A percentile compares a stretch with the other conserved stretches of the same genome.
phyloP scores from a whole-genome alignment of 495 filamentous ascomycete species.

The Lepraria neglecta region DNA sequence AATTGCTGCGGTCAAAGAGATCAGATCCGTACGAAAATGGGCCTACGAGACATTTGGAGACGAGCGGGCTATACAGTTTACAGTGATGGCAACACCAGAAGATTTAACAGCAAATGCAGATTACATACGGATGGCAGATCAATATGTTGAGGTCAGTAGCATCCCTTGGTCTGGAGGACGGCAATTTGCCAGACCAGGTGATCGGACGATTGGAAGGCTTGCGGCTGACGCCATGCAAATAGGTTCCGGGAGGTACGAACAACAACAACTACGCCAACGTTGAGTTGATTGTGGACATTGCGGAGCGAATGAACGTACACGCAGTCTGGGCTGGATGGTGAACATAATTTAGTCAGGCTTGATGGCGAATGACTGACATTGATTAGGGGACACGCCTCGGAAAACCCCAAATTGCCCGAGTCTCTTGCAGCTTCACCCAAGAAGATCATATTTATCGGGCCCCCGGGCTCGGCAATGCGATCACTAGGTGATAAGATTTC shows the following conservation, averaged over 20 bases:
- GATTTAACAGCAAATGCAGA: conserved; percentile 96
- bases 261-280: conserved; percentile 99
- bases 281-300: conserved; percentile 96
- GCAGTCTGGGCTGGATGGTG: conserved; percentile 99
- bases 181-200: not conserved
- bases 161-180: not conserved
- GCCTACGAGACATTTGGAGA: conserved; percentile 99
- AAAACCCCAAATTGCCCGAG: conserved; percentile 96
- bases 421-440: conserved; percentile 90
- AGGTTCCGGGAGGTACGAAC: conserved; percentile 95
- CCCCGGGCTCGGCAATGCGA: conserved; percentile 96
- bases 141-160: conserved; percentile 82
- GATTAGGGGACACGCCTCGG: conserved; percentile 88
- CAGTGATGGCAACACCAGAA: conserved; percentile 99
- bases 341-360: conserved; percentile 28
- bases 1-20: conserved; percentile 99
- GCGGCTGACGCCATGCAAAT: conserved; percentile 11
- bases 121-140: conserved; percentile 98
- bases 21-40: conserved; percentile 98
- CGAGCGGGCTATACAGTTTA: conserved; percentile 96
- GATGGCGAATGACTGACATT: conserved; percentile 11
- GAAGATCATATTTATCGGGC: conserved; percentile 98
- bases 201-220: not conserved
- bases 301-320: conserved; percentile 97
- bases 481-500: conserved; percentile 99